These are phyloP conservation scores for Zasmidium angulare DNA, from an alignment of 2,329 filamentous ascomycete genomes.

Conservation along the genomic window DNA sequence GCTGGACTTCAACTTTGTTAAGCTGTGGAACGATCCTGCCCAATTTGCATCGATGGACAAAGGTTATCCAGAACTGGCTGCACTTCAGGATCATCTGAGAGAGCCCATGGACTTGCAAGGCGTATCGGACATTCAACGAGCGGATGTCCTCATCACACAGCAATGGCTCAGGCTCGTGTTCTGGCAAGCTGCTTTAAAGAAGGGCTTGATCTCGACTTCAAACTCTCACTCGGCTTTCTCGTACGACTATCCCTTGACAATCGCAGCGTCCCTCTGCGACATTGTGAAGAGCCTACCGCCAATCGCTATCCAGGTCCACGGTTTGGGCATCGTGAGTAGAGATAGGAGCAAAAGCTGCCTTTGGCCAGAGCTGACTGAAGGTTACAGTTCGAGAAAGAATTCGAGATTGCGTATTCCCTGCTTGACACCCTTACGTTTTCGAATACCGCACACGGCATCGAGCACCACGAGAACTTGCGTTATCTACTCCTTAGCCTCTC, in stretches of 20 bases:
- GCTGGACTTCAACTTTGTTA: slow-evolving; percentile 16
- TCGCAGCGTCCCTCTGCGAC: slow-evolving; percentile 14
- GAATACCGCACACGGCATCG: background rate
- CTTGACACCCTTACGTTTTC: slow-evolving; percentile 17
- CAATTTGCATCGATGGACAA: background rate
- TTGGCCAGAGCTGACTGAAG: background rate
- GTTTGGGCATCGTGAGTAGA: slow-evolving; percentile 2
- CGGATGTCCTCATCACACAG: slow-evolving; percentile 19
- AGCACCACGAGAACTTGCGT: slow-evolving; percentile 18
- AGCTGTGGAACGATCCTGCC: slow-evolving; percentile 12
- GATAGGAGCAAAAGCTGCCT: background rate
- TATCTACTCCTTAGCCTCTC: slow-evolving; percentile 15
- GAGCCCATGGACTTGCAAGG: slow-evolving; percentile 10
- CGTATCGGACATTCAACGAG: slow-evolving; percentile 16
- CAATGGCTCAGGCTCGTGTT: slow-evolving; percentile 23
- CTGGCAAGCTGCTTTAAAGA: slow-evolving; percentile 21
- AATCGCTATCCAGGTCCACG: slow-evolving; percentile 18
- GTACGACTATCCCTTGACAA: slow-evolving; percentile 17
- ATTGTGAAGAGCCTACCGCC: slow-evolving; percentile 17
- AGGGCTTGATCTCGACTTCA: slow-evolving; percentile 14
- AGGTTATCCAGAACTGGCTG: slow-evolving; percentile 5
- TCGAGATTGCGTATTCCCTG: slow-evolving; percentile 20
- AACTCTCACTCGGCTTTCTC: slow-evolving; percentile 15
- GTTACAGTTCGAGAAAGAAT: slow-evolving; percentile 18
- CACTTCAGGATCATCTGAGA: slow-evolving; percentile 12